Percentiles rank a stretch among this genome's conserved stretches.
These are phyloP conservation scores for Globisporangium recalcitrans DNA, from an alignment of 352 stramenopile genomes.

Conservation along the genomic window DNA sequence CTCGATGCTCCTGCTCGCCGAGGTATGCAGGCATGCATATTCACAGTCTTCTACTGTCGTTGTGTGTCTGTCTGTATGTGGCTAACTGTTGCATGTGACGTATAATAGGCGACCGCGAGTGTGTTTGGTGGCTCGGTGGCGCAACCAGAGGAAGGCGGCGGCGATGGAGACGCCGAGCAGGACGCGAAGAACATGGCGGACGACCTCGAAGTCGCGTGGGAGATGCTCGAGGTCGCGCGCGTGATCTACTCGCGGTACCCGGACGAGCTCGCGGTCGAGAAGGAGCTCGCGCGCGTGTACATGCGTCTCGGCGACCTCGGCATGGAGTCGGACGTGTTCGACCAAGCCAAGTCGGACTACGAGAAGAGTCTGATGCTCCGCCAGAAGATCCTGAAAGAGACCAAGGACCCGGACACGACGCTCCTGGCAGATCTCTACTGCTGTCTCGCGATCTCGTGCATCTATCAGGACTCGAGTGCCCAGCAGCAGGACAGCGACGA, in stretches of 20 bases:
- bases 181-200: constrained; percentile 50
- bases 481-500: constrained; percentile 13
- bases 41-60: background rate
- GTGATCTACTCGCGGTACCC: constrained; percentile 77
- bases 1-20: constrained; percentile 63
- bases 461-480: constrained; percentile 58
- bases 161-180: constrained; percentile 40
- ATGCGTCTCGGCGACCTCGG: constrained; percentile 72
- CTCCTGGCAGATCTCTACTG: constrained; percentile 78
- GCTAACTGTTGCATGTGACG: constrained; percentile 1
- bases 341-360: constrained; percentile 70
- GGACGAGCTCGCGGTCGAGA: constrained; percentile 62
- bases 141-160: constrained; percentile 16
- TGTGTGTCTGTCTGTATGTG: background rate
- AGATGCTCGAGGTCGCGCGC: constrained; percentile 81
- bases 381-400: constrained; percentile 61
- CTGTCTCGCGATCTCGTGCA: constrained; percentile 79
- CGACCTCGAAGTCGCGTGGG: constrained; percentile 81
- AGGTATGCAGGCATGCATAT: constrained; percentile 23
- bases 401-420: constrained; percentile 69
- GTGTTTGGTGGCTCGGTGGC: constrained; percentile 46
- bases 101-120: constrained; percentile 48
- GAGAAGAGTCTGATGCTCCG: constrained; percentile 70
- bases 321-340: constrained; percentile 80
- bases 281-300: constrained; percentile 76